These are phyloP conservation scores for Filosporella fistucella DNA, from an alignment of 495 filamentous ascomycete species.

Conservation along the genomic window DNA sequence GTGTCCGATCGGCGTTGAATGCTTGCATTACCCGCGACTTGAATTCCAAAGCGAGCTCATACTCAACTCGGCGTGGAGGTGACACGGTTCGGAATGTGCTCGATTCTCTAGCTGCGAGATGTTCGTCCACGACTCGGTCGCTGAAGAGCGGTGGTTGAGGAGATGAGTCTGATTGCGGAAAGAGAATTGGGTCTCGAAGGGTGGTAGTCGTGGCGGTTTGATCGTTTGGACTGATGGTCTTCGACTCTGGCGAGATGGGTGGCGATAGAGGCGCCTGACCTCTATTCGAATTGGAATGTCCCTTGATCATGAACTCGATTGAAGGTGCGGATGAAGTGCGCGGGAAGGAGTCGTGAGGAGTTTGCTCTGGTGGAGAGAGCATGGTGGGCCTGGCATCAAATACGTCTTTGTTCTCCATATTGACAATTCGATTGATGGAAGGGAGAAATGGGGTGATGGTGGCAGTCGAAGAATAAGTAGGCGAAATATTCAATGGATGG, in stretches of 20 bases:
- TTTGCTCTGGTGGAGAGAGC: constrained; percentile 71
- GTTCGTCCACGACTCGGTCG: constrained; percentile 55
- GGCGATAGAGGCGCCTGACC: constrained; percentile 59
- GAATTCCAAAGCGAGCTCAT: constrained; percentile 62
- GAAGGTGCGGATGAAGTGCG: constrained; percentile 29
- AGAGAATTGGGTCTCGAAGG: constrained; percentile 57
- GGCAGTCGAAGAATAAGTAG: constrained; percentile 9
- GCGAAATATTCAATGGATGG: constrained; percentile 6
- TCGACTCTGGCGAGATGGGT: constrained; percentile 63
- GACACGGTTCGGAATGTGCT: constrained; percentile 46
- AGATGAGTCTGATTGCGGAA: constrained; percentile 44
- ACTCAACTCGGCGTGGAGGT: constrained; percentile 66
- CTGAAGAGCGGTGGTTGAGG: constrained; percentile 54
- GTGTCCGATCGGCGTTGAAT: constrained; percentile 52
- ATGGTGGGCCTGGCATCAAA: constrained; percentile 48
- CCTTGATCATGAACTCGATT: constrained; percentile 38
- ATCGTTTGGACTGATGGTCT: constrained; percentile 32
- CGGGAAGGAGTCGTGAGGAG: constrained; percentile 58
- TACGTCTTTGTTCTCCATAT: constrained; percentile 16
- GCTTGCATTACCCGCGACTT: constrained; percentile 56
- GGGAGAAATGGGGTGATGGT: constrained; percentile 17
- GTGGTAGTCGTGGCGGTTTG: constrained; percentile 31
- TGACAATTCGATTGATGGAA: constrained; percentile 12
- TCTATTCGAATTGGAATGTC: constrained; percentile 34
- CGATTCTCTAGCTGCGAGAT: constrained; percentile 60